These are phyloP conservation scores for Helianthus annuus DNA, from an alignment of 129 eudicot species.

Conservation along the genomic window DNA sequence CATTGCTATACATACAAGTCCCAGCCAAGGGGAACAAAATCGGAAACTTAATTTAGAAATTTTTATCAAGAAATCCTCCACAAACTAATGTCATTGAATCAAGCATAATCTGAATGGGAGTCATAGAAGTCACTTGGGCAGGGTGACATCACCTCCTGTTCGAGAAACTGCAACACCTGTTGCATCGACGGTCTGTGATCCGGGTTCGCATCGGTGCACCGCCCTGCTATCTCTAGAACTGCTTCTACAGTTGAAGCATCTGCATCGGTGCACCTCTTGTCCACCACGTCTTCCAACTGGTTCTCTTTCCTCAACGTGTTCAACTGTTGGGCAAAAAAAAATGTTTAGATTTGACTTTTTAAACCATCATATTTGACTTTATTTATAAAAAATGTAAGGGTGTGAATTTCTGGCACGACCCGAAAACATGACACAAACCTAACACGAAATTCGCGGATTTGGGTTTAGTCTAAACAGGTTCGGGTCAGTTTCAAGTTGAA, in stretches of 20 bases:
- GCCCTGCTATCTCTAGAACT: conserved; percentile 73
- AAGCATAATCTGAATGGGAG: conserved; percentile 94
- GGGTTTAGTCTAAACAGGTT: too few species aligned
- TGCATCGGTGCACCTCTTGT: conserved; percentile 63
- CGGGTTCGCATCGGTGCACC: conserved; percentile 87
- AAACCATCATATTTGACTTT: neutral
- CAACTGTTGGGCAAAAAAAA: conserved; percentile 44
- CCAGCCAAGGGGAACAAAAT: conserved; percentile 8
- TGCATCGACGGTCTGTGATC: conserved; percentile 87
- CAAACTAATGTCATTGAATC: conserved; percentile 22
- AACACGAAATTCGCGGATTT: too few species aligned
- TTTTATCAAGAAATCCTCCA: conserved; percentile 22
- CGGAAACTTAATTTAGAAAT: conserved; percentile 16
- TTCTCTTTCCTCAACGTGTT: conserved; percentile 70
- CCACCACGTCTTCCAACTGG: conserved; percentile 70
- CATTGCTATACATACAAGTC: conserved; percentile 30
- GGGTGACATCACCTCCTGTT: conserved; percentile 97
- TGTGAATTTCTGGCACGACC: too few species aligned
- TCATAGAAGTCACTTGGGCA: conserved; percentile 94
- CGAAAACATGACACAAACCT: too few species aligned
- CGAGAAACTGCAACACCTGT: conserved; percentile 78
- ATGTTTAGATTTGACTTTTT: neutral
- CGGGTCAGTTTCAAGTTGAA: too few species aligned
- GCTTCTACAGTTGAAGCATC: conserved; percentile 85
- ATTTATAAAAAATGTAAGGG: neutral